Percentiles rank a stretch among this genome's conserved stretches.
phyloP scores from a whole-genome alignment of 2,329 filamentous ascomycete genomes.

The Colletotrichum theobromicola region DNA sequence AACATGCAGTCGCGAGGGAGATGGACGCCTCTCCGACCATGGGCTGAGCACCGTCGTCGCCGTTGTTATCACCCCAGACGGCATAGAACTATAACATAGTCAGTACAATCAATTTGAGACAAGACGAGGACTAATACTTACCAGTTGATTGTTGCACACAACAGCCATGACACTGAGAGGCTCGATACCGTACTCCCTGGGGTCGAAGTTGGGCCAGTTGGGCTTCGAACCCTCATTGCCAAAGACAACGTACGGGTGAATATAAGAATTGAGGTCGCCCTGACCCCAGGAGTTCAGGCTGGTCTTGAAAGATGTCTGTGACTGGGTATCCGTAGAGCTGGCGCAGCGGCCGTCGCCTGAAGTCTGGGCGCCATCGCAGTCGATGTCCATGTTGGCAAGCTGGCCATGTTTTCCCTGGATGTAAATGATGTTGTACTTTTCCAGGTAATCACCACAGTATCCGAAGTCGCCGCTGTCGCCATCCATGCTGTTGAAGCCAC shows the following conservation, averaged over 20 bases:
- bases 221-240: constrained; percentile 41
- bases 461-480: constrained; percentile 38
- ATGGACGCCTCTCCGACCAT: constrained; percentile 63
- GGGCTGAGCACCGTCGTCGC: constrained; percentile 50
- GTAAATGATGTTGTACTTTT: constrained; percentile 50
- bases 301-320: constrained; percentile 51
- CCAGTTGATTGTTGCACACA: constrained; percentile 50
- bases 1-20: constrained; percentile 63
- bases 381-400: constrained; percentile 62
- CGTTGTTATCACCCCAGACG: constrained; percentile 67
- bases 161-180: constrained; percentile 55
- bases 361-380: constrained; percentile 58
- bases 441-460: constrained; percentile 53
- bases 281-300: constrained; percentile 40
- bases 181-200: constrained; percentile 40
- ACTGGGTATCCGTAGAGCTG: constrained; percentile 48
- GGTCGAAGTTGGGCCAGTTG: constrained; percentile 38
- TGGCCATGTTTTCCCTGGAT: constrained; percentile 46
- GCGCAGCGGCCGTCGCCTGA: constrained; percentile 50
- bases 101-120: background rate
- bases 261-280: constrained; percentile 46
- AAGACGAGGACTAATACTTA: constrained; percentile 1
- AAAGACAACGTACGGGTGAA: constrained; percentile 55
- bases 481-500: constrained; percentile 44
- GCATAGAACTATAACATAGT: constrained; percentile 51